Conservation (phyloP, 768 basidiomycete species). For the Trametes villosa region DNA sequence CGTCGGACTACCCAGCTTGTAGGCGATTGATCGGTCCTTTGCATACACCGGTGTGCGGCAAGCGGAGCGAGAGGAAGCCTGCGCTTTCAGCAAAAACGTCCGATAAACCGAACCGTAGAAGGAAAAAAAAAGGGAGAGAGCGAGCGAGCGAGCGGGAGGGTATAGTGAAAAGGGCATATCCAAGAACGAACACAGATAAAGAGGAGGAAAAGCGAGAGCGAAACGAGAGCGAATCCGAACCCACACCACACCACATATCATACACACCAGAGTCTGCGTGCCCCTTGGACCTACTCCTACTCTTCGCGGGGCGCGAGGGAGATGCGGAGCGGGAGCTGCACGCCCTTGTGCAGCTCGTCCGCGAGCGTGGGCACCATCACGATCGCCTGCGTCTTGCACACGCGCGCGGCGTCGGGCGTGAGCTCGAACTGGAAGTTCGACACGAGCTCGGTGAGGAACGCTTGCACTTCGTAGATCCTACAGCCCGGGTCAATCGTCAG, state of each 20-base stretch:
- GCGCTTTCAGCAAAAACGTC: too few relatives aligned
- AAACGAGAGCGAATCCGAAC: background rate
- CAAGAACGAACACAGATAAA: too few relatives aligned
- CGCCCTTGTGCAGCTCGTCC: constrained; percentile 36
- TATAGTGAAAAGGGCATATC: too few relatives aligned
- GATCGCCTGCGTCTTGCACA: constrained; percentile 35
- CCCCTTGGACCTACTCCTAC: background rate
- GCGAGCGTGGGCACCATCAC: constrained; percentile 43
- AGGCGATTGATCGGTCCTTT: background rate
- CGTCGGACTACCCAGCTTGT: too few relatives aligned
- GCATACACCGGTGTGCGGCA: too few relatives aligned
- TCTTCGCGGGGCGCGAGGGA: constrained; percentile 26
- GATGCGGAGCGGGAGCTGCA: constrained; percentile 39
- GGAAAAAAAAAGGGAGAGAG: too few relatives aligned
- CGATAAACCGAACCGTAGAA: too few relatives aligned
- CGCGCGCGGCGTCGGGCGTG: constrained; percentile 33
- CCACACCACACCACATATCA: too few relatives aligned
- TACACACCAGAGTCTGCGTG: too few relatives aligned
- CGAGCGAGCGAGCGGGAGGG: too few relatives aligned
- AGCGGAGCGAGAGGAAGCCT: too few relatives aligned
- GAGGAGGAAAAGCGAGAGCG: too few relatives aligned
- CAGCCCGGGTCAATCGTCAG: background rate
- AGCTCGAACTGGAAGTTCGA: constrained; percentile 54
- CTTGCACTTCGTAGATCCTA: constrained; percentile 52
- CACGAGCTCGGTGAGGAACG: constrained; percentile 60